Conservation (phyloP, 768 basidiomycete genomes). For the Chalciporus piperatus region DNA sequence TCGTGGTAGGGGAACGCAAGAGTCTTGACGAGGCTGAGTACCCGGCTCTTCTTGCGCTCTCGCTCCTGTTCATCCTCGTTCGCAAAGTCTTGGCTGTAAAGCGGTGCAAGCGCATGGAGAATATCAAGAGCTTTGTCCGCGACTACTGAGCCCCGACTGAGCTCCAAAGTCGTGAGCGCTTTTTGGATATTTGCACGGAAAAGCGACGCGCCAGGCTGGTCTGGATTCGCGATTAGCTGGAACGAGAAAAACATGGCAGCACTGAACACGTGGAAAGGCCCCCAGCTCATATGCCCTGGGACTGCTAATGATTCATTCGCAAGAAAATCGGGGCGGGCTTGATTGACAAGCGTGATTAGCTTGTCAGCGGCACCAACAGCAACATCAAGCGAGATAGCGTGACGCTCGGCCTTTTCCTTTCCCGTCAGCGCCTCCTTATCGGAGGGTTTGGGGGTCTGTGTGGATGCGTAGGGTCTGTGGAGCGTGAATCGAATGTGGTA, state of each 20-base stretch:
- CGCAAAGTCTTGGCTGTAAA: constrained; percentile 67
- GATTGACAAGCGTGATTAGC: constrained; percentile 73
- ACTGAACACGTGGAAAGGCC: constrained; percentile 80
- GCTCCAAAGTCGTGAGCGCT: constrained; percentile 62
- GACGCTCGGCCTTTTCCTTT: constrained; percentile 36
- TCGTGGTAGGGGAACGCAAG: constrained; percentile 83
- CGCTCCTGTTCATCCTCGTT: constrained; percentile 46
- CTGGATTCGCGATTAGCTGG: constrained; percentile 77
- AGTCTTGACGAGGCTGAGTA: constrained; percentile 66
- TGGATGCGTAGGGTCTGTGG: constrained; percentile 68
- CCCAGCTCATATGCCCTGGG: constrained; percentile 82
- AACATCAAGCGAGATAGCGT: constrained; percentile 63
- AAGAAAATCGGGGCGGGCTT: constrained; percentile 73
- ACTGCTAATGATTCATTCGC: constrained; percentile 66
- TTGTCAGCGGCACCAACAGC: constrained; percentile 77
- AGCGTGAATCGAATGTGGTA: constrained; percentile 84
- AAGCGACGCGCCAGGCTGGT: constrained; percentile 72
- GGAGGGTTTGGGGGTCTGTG: constrained; percentile 20
- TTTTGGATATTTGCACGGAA: constrained; percentile 76
- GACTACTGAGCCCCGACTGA: constrained; percentile 59
- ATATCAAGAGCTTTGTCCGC: constrained; percentile 77
- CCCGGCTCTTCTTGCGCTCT: constrained; percentile 57
- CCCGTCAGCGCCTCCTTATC: constrained; percentile 33
- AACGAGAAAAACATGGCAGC: constrained; percentile 93
- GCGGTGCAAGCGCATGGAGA: constrained; percentile 64